These are phyloP conservation scores for Pyrus communis DNA, from an alignment of 306 rosid genomes.

Conservation along the genomic window DNA sequence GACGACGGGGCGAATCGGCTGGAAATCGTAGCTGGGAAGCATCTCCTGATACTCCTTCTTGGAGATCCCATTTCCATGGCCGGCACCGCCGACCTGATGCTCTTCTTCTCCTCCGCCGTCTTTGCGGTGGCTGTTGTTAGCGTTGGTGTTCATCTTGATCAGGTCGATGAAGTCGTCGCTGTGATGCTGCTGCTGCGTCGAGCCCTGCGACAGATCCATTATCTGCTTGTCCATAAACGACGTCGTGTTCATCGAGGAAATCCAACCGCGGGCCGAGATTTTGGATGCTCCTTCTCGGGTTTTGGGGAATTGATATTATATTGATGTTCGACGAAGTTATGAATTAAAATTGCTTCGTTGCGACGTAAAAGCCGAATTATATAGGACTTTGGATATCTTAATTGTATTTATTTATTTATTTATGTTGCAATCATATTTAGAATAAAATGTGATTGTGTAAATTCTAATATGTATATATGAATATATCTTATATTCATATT, in stretches of 20 bases:
- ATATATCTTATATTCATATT: too few relatives aligned
- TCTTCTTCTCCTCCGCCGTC: constrained; percentile 27
- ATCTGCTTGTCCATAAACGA: constrained; percentile 87
- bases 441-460: too few relatives aligned
- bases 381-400: not conserved
- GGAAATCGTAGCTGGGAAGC: constrained; percentile 79
- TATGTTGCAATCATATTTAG: too few relatives aligned
- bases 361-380: not conserved
- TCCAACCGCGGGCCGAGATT: not conserved
- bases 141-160: constrained; percentile 1
- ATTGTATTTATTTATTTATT: not conserved
- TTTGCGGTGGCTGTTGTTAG: constrained; percentile 16
- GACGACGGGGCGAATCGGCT: constrained; percentile 58
- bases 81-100: constrained; percentile 15
- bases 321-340: too few relatives aligned
- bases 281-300: not conserved
- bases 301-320: not conserved
- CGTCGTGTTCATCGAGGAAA: constrained; percentile 61
- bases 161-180: constrained; percentile 60
- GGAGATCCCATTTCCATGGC: constrained; percentile 30
- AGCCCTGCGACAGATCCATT: constrained; percentile 67
- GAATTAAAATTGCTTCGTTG: not conserved
- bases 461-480: too few relatives aligned
- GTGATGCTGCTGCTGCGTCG: constrained; percentile 18
- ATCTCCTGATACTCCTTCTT: constrained; percentile 38